Base-by-base conservation (phyloP, 495 filamentous ascomycete genomes). In the Apodospora peruviana region DNA sequence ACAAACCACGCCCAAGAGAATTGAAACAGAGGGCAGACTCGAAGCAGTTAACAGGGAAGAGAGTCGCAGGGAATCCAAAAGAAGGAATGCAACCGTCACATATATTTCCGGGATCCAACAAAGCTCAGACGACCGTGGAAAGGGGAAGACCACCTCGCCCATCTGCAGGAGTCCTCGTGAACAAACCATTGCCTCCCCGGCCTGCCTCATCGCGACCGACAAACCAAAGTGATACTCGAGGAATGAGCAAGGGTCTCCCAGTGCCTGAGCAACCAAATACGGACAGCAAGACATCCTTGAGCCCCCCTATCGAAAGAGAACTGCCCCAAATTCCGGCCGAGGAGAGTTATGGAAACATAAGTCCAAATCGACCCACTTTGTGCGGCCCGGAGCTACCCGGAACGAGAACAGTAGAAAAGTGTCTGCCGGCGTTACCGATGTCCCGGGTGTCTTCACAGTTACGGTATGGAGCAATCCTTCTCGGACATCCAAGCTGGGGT, bases 131-230 rank as follows among this genome's bases (percentile, higher is more conserved):
- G 2, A 34, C 38, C 8, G 20, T 27, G 34, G 25, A 35, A 32
- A 49, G 20, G n/a, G 37, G 23, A 5, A 10, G 37, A 22, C 50
- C 38, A 8, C 23, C 38, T 7, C 48, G 56, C 18, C 48, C 48
- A 12, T 51, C 51, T 11, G 48, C 49, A 7, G 37, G 47, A 5
- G 45, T 53, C 21, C 17, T 48, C 18, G 39, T 21, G 16, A 50
- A 36, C 32, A 51, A 53, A 19, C 56, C 56, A 36, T 44, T 56
- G 11, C 53, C 56, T 34, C 21, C 43, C 10, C 36, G 48, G 21
- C 52, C 52, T 2, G 17, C 3, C 19, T 19, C 24, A 3, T 10
- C 43, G 4, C 29, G 35, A 2, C 39, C n/a, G 7, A 27, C 14
- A 2, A 25, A 20, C 20, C 20, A 14, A 8, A 41, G 35, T 12